A percentile compares a stretch with the other conserved stretches of the same genome.
Conservation (phyloP, 2,329 filamentous ascomycete species). For the Xenoacremonium recifei region DNA sequence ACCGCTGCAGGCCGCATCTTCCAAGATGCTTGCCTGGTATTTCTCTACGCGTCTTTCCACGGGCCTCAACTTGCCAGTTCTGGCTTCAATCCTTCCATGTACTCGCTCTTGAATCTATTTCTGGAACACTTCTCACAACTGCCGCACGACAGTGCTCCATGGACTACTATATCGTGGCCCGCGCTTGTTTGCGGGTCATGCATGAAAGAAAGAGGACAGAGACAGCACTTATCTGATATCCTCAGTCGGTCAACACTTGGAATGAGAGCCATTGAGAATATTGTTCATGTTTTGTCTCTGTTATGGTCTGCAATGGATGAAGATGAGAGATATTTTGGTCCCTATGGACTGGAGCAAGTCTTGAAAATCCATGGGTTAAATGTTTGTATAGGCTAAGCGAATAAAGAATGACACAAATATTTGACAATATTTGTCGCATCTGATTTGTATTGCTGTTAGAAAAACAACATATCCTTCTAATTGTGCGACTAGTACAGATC, state of each 20-base stretch:
- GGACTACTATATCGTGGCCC: conserved; percentile 8
- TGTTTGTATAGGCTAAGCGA: conserved; percentile 4
- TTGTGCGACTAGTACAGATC: neutral
- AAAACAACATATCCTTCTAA: no score
- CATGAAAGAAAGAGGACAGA: conserved; percentile 1
- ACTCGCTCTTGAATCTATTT: no score
- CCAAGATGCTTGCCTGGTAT: conserved; percentile 2
- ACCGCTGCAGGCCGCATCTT: neutral
- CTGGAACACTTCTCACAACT: neutral
- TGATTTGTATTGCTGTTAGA: no score
- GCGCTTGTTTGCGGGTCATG: conserved; percentile 5
- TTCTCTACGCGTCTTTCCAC: conserved; percentile 1
- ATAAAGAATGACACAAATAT: no score
- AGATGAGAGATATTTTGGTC: neutral
- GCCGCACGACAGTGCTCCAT: conserved; percentile 1
- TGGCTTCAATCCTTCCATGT: neutral
- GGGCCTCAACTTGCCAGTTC: neutral
- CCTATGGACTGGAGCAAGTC: conserved; percentile 1
- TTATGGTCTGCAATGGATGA: conserved; percentile 5
- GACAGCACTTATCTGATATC: neutral
- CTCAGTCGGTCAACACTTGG: conserved; percentile 1
- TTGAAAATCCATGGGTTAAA: conserved; percentile 2
- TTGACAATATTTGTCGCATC: no score
- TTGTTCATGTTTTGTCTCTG: neutral
- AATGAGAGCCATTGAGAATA: conserved; percentile 5